phyloP scores from a whole-genome alignment of 2,329 filamentous ascomycete genomes.

The Clarireedia homoeocarpa region DNA sequence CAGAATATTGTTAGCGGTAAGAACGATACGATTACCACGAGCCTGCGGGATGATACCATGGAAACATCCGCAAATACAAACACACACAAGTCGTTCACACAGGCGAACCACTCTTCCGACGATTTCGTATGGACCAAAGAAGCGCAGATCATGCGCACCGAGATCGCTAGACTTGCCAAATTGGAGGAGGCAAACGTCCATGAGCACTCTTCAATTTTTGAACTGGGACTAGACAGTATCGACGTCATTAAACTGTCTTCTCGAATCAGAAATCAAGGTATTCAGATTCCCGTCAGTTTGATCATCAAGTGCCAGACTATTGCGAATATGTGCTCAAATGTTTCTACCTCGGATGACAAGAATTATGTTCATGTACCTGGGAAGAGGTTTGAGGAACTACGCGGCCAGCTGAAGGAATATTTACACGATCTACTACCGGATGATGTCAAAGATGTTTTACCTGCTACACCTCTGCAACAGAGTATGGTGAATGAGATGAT shows the following conservation, averaged over 20 bases:
- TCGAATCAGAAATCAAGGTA: constrained; percentile 51
- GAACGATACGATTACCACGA: background rate
- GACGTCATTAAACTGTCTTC: constrained; percentile 81
- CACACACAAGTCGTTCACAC: background rate
- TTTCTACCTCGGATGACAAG: constrained; percentile 12
- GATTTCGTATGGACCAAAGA: constrained; percentile 34
- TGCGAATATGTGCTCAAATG: constrained; percentile 42
- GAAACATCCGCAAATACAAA: background rate
- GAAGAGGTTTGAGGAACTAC: constrained; percentile 21
- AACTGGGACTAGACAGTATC: constrained; percentile 85
- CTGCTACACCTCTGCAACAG: constrained; percentile 78
- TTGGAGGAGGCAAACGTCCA: constrained; percentile 43
- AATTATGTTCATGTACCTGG: constrained; percentile 1
- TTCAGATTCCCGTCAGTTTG: constrained; percentile 62
- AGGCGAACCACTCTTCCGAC: too few relatives aligned
- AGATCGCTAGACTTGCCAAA: constrained; percentile 56
- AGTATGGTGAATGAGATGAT: constrained; percentile 79
- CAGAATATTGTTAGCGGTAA: constrained; percentile 1
- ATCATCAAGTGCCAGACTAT: constrained; percentile 70
- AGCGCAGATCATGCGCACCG: constrained; percentile 46
- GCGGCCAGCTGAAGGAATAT: constrained; percentile 32
- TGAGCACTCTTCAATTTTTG: constrained; percentile 60
- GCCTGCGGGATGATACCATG: background rate
- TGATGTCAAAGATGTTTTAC: constrained; percentile 53
- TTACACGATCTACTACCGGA: constrained; percentile 32